These are phyloP conservation scores for Sporodiniella umbellata DNA, from an alignment of 371 early-diverging fungal genomes.

Conservation along the genomic window DNA sequence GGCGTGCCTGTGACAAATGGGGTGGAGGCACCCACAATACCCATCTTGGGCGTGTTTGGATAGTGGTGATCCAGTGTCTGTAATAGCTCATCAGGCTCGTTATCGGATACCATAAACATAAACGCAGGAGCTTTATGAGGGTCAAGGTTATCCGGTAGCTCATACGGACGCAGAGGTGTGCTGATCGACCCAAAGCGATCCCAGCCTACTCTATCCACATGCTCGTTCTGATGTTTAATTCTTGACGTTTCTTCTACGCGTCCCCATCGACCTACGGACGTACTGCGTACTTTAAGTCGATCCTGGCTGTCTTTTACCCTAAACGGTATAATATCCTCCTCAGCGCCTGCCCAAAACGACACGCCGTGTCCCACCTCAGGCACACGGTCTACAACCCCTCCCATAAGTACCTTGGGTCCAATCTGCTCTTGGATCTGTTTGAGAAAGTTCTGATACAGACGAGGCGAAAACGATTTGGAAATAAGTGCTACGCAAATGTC, in stretches of 20 bases:
- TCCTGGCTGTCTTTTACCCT: constrained; percentile 26
- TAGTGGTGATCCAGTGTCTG: constrained; percentile 51
- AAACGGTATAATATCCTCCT: constrained; percentile 28
- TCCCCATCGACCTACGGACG: constrained; percentile 60
- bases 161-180: constrained; percentile 22
- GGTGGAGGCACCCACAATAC: constrained; percentile 63
- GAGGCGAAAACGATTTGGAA: constrained; percentile 34
- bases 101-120: constrained; percentile 56
- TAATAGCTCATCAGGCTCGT: constrained; percentile 63
- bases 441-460: constrained; percentile 17
- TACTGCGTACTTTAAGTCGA: constrained; percentile 45
- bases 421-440: constrained; percentile 9
- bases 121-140: constrained; percentile 22
- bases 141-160: constrained; percentile 13
- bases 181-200: constrained; percentile 41
- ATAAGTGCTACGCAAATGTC: constrained; percentile 38
- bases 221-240: constrained; percentile 29
- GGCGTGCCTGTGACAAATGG: constrained; percentile 70
- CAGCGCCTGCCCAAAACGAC: constrained; percentile 31
- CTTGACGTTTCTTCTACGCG: constrained; percentile 35
- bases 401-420: constrained; percentile 23
- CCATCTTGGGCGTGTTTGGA: constrained; percentile 50
- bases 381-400: constrained; percentile 55
- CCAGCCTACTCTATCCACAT: constrained; percentile 48
- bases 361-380: constrained; percentile 48